A percentile compares a stretch with the other conserved stretches of the same genome.
Evolutionary conservation across 176 grass and related monocot species (phyloP).

Genomic region (Ampelocalamus luodianensis): DNA sequence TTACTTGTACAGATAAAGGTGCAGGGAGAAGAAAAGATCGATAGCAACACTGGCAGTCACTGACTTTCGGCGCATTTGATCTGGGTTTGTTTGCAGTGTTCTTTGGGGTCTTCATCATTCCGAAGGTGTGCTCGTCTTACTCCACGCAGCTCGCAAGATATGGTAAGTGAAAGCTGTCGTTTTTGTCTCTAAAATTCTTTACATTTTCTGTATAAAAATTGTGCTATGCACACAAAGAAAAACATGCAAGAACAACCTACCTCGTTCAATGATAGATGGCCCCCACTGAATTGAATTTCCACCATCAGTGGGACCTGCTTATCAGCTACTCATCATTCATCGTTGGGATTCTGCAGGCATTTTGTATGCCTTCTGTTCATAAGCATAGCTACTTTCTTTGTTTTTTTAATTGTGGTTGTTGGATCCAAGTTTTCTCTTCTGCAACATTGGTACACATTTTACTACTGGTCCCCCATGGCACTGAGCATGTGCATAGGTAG

Average conservation of each 20-base stretch:
- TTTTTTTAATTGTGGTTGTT: constrained; percentile 27
- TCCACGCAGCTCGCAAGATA: constrained; percentile 86
- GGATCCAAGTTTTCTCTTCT: constrained; percentile 41
- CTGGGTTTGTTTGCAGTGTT: constrained; percentile 67
- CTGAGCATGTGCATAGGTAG: constrained; percentile 23
- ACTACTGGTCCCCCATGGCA: constrained; percentile 40
- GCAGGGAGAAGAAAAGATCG: constrained; percentile 6
- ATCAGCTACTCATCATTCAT: neutral
- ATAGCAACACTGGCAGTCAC: constrained; percentile 19
- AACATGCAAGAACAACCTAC: neutral
- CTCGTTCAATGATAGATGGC: neutral
- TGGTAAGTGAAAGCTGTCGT: constrained; percentile 57
- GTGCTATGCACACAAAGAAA: neutral
- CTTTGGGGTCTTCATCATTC: constrained; percentile 92
- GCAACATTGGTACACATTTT: neutral
- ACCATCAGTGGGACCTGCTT: neutral
- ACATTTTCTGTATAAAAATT: neutral
- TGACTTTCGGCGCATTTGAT: constrained; percentile 42
- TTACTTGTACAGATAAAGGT: constrained; percentile 35
- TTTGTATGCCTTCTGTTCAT: neutral
- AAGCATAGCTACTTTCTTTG: neutral
- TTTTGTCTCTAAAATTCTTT: neutral
- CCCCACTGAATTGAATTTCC: neutral
- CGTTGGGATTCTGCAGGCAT: neutral
- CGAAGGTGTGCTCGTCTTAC: constrained; percentile 92